A percentile compares a stretch with the other conserved stretches of the same genome.
Conservation (phyloP, 2,329 filamentous ascomycete genomes). For the Chalara sp. region DNA sequence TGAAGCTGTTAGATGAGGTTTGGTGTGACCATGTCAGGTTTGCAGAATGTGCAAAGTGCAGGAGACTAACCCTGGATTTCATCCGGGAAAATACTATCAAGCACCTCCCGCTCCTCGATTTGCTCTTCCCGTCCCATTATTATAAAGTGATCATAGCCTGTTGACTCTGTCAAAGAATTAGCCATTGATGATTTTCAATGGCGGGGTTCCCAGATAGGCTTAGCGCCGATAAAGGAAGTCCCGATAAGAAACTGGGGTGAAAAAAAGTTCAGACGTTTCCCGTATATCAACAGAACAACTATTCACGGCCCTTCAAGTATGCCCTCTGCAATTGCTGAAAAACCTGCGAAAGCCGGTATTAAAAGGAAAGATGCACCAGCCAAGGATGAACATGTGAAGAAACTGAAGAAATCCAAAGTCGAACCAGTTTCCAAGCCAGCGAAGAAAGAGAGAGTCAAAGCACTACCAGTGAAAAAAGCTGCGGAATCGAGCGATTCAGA, state of each 20-base stretch:
- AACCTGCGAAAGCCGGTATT: constrained; percentile 37
- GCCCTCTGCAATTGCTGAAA: constrained; percentile 32
- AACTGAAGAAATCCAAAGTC: constrained; percentile 45
- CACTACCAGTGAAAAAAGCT: constrained; percentile 22
- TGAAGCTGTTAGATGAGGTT: neutral
- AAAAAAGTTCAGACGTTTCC: constrained; percentile 6
- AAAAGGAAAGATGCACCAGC: constrained; percentile 50
- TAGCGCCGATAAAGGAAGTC: constrained; percentile 14
- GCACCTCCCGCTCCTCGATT: constrained; percentile 90
- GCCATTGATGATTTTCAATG: neutral
- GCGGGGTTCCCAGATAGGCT: constrained; percentile 11
- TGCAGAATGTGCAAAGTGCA: neutral
- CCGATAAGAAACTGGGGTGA: constrained; percentile 2
- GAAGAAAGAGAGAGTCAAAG: constrained; percentile 18
- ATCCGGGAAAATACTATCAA: constrained; percentile 96
- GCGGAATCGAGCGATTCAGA: constrained; percentile 30
- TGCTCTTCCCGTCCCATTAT: constrained; percentile 78
- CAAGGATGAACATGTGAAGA: constrained; percentile 37
- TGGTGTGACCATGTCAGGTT: neutral
- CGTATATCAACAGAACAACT: neutral
- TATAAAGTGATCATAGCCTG: constrained; percentile 6
- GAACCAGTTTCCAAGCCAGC: constrained; percentile 11
- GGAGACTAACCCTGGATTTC: constrained; percentile 73
- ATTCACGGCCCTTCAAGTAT: constrained; percentile 16
- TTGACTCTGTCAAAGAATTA: neutral